Evolutionary conservation across 768 basidiomycete species (phyloP), one percentile per base, ranked within the genome.

Genomic region (Pleurotus cornucopiae): DNA sequence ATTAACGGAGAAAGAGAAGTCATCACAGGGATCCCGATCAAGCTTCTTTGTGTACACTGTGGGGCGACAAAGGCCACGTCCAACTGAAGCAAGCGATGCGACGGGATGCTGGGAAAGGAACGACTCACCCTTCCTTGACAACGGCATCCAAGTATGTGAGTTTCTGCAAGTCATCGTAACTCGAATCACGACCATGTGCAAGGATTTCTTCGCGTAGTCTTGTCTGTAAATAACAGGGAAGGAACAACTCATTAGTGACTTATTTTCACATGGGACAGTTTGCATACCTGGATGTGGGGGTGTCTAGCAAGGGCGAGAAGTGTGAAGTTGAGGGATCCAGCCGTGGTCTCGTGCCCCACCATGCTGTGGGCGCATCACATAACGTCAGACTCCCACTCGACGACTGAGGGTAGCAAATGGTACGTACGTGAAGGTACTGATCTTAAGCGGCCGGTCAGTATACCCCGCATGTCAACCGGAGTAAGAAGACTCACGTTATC

Each of bases 261-360:
- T 13, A 23, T 9, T 16, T 6, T 13, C 20, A 34, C 11, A 45
- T 38, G 11, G 25, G 30, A 9, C 26, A 20, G 34, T 52, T 34
- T 13, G 40, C 51, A 13, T 38, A 66, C 63, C 54, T 69, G 77
- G 41, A 70, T 57, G 6, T 67, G 69, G 1, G 71, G 72, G 46
- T 74, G 57, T 21, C 66, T 65, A 6, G 76, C 74, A 13, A 78
- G 66, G 58, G 73, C 69, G 54, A 69, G 68, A 6, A 80, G 60
- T 3, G 73, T 70, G 62, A 73, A 75, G 43, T 58, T 62, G 37
- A 76, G 54, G 46, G 71, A 67, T 49, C 64, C 66, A 3, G 72
- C 66, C 12, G 74, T 75, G 2, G 77, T 77, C 60, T 78, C 76
- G 63, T 75, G 73, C 34, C 76, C 75, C 18, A 69, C 74, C 65